phyloP scores from a whole-genome alignment of 2,329 filamentous ascomycete species.

The Pyrenophora graminea region DNA sequence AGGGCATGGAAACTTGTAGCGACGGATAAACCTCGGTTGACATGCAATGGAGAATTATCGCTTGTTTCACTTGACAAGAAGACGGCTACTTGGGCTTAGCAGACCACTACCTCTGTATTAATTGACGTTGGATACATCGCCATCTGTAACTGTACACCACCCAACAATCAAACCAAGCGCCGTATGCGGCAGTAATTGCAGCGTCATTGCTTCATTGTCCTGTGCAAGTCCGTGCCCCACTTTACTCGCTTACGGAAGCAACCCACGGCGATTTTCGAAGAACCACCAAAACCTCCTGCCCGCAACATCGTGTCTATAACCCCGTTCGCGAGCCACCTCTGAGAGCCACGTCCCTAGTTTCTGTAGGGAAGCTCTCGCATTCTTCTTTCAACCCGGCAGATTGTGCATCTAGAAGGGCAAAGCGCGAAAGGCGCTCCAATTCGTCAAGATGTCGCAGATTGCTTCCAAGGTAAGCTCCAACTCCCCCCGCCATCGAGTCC shows the following conservation, averaged over 20 bases:
- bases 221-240: constrained; percentile 15
- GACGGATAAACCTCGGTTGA: constrained; percentile 22
- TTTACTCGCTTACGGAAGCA: constrained; percentile 17
- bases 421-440: constrained; percentile 53
- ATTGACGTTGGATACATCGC: not conserved
- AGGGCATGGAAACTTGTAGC: not conserved
- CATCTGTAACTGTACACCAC: not conserved
- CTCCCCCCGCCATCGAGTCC: constrained; percentile 13
- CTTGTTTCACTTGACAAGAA: no score
- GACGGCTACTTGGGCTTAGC: no score
- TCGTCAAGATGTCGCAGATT: constrained; percentile 48
- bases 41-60: constrained; percentile 7
- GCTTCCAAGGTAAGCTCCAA: constrained; percentile 49
- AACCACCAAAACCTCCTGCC: constrained; percentile 31
- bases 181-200: constrained; percentile 11
- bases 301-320: constrained; percentile 37
- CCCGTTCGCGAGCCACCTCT: constrained; percentile 33
- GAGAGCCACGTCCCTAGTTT: constrained; percentile 47
- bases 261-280: constrained; percentile 17
- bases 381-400: constrained; percentile 39
- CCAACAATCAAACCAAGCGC: constrained; percentile 11
- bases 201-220: constrained; percentile 21
- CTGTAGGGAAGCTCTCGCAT: constrained; percentile 47
- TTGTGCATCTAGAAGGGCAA: constrained; percentile 49
- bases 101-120: not conserved